Conservation (phyloP, 1,139 yeast species). For the Geotrichum carabidarum region DNA sequence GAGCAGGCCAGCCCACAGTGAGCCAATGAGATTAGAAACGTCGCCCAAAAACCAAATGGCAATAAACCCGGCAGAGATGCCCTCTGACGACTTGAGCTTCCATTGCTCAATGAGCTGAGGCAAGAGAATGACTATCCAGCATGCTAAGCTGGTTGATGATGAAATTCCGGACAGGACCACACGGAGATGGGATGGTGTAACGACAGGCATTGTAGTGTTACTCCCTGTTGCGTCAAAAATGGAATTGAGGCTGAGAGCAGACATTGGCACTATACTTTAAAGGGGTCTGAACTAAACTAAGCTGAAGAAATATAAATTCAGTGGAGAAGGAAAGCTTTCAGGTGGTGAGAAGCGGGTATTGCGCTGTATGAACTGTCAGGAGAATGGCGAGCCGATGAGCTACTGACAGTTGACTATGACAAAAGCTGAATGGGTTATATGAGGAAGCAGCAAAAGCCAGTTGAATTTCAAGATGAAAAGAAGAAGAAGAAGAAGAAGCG, state of each 20-base stretch:
- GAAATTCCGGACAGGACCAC: slow-evolving; percentile 54
- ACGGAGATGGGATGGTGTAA: slow-evolving; percentile 36
- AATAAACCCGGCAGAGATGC: slow-evolving; percentile 67
- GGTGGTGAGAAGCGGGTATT: too few species aligned
- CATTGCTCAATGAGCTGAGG: slow-evolving; percentile 83
- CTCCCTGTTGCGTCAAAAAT: background rate
- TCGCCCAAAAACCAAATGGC: slow-evolving; percentile 73
- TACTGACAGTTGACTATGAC: too few species aligned
- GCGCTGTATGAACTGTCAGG: too few species aligned
- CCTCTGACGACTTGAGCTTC: slow-evolving; percentile 72
- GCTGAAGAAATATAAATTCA: too few species aligned
- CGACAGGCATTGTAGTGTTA: background rate
- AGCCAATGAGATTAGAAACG: slow-evolving; percentile 59
- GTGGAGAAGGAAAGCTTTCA: too few species aligned
- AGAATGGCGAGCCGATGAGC: too few species aligned
- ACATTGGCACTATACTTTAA: too few species aligned
- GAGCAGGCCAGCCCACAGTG: slow-evolving; percentile 64
- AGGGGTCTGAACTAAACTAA: too few species aligned
- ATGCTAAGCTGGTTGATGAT: slow-evolving; percentile 55
- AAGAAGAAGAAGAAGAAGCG: background rate
- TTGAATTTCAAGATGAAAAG: background rate
- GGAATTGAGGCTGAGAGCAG: background rate
- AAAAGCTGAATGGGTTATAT: too few species aligned
- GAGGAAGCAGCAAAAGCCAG: background rate
- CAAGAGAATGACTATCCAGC: slow-evolving; percentile 74